A percentile compares a stretch with the other conserved stretches of the same genome.
phyloP scores from a whole-genome alignment of 73 alveolate genomes.

The Paramecium tetraurelia region DNA sequence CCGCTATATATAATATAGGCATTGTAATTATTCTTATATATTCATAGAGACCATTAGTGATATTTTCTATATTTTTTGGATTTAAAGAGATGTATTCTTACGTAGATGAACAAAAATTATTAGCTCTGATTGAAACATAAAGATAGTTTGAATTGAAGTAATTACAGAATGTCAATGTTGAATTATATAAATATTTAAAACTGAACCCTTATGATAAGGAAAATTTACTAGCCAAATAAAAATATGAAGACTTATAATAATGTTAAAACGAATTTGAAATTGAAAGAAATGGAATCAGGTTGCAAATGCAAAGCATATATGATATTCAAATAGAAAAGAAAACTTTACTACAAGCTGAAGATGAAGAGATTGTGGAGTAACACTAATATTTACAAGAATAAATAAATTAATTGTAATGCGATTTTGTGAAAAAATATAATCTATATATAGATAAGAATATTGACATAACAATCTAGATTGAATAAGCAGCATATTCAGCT shows the following conservation, averaged over 20 bases:
- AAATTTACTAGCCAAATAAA: background rate
- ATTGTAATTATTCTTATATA: background rate
- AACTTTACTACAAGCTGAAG: background rate
- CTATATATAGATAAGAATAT: background rate
- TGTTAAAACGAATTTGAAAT: background rate
- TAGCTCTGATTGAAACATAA: background rate
- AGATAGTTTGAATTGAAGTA: background rate
- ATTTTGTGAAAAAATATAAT: background rate
- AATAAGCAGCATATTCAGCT: background rate
- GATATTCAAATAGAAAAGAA: background rate
- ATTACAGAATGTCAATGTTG: background rate
- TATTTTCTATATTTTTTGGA: background rate
- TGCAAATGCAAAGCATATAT: background rate
- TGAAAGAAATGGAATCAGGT: background rate
- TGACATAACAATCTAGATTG: background rate
- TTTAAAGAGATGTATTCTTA: background rate
- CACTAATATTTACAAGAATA: background rate
- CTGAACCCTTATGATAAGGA: background rate
- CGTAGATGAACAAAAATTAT: background rate
- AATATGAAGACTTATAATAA: background rate
- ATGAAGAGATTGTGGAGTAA: background rate
- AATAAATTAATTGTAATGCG: background rate
- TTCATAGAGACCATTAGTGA: background rate
- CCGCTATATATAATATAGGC: background rate
- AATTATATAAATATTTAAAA: background rate